Evolutionary conservation across 495 filamentous ascomycete genomes (phyloP).

Genomic region (Annulohypoxylon stygium): DNA sequence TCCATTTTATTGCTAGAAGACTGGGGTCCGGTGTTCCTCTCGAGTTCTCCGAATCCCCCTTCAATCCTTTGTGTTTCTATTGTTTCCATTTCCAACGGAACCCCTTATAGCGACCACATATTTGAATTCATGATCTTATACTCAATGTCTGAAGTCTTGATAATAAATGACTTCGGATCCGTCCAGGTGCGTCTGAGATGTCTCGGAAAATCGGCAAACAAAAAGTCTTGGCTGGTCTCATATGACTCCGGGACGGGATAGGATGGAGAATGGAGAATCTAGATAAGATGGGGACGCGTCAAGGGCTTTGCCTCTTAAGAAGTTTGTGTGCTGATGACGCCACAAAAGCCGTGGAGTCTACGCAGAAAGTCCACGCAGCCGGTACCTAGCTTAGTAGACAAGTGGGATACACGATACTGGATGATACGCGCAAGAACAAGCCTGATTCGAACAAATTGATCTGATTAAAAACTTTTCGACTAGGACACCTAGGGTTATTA

Average conservation of each 20-base stretch:
- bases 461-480: slow-evolving; percentile 12
- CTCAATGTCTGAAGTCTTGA: not conserved
- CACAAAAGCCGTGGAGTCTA: slow-evolving; percentile 20
- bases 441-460: slow-evolving; percentile 22
- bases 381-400: not conserved
- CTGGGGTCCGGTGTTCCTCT: not conserved
- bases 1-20: not conserved
- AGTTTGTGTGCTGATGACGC: slow-evolving; percentile 27
- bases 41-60: slow-evolving; percentile 23
- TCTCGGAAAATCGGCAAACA: slow-evolving; percentile 2
- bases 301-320: slow-evolving; percentile 35
- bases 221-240: slow-evolving; percentile 1
- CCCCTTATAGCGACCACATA: not conserved
- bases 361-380: slow-evolving; percentile 19
- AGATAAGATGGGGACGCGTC: slow-evolving; percentile 34
- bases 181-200: not conserved
- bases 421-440: slow-evolving; percentile 26
- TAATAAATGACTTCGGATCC: not conserved
- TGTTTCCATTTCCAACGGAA: slow-evolving; percentile 22
- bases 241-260: not conserved
- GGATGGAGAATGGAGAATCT: slow-evolving; percentile 1
- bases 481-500: not conserved
- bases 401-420: slow-evolving; percentile 17
- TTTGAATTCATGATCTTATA: not conserved
- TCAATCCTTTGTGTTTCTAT: slow-evolving; percentile 31